These are phyloP conservation scores for Pseudogymnoascus sp. DNA, from an alignment of 2,329 filamentous ascomycete species.

Conservation along the genomic window DNA sequence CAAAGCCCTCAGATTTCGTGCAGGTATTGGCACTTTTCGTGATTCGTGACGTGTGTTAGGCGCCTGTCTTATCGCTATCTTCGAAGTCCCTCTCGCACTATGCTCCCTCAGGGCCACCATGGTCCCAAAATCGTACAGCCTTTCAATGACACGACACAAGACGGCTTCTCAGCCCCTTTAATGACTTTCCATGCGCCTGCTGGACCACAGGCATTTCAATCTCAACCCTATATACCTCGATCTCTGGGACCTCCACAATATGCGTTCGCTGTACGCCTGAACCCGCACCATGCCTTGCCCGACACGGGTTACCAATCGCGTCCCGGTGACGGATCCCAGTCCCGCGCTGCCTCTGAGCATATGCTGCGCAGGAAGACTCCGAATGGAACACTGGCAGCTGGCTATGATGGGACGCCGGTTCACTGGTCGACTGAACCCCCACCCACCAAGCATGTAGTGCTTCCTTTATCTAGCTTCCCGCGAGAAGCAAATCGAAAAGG, in stretches of 20 bases:
- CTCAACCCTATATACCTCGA: conserved; percentile 23
- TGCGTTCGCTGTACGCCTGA: conserved; percentile 22
- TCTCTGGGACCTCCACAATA: conserved; percentile 18
- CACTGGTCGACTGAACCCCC: conserved; percentile 67
- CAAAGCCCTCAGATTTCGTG: conserved; percentile 20
- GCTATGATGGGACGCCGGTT: conserved; percentile 76
- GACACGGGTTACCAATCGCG: conserved; percentile 6
- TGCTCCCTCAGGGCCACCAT: conserved; percentile 1
- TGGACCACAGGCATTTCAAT: conserved; percentile 3
- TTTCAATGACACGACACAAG: conserved; percentile 17
- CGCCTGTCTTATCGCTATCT: conserved; percentile 37
- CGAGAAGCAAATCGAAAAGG: neutral
- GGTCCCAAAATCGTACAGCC: conserved; percentile 18
- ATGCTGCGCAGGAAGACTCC: conserved; percentile 87
- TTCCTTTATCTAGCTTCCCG: conserved; percentile 44
- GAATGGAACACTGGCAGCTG: conserved; percentile 83
- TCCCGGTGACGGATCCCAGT: conserved; percentile 16
- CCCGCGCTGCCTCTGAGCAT: conserved; percentile 49
- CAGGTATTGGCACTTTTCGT: conserved; percentile 29
- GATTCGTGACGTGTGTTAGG: conserved; percentile 17
- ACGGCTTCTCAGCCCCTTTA: conserved; percentile 21
- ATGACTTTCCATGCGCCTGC: conserved; percentile 1
- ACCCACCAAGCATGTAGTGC: conserved; percentile 73
- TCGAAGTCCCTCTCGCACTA: conserved; percentile 21
- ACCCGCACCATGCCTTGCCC: neutral